Conservation (phyloP, 1,284 basidiomycete genomes). For the Sporisorium scitamineum region DNA sequence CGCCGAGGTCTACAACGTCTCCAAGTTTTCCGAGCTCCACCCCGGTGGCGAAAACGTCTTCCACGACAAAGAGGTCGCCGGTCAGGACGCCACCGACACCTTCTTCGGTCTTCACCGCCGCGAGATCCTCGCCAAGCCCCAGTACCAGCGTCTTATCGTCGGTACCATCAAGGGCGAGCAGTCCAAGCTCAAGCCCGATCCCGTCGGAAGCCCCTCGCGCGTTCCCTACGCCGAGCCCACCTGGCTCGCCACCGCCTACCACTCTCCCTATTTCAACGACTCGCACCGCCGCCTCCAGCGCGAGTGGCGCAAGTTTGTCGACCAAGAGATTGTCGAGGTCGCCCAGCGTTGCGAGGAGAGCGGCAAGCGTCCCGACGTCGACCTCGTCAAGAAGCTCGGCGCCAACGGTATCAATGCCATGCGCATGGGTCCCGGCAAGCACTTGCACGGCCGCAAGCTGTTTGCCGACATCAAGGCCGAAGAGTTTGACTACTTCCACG, state of each 20-base stretch:
- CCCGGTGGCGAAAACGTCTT: conserved; percentile 68
- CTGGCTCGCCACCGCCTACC: conserved; percentile 62
- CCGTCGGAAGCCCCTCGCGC: conserved; percentile 60
- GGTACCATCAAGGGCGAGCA: conserved; percentile 66
- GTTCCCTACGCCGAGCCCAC: conserved; percentile 68
- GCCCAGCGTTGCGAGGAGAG: conserved; percentile 85
- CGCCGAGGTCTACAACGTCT: conserved; percentile 67
- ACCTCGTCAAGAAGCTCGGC: conserved; percentile 71
- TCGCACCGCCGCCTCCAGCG: conserved; percentile 69
- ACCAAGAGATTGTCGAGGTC: conserved; percentile 87
- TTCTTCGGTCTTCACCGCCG: conserved; percentile 69
- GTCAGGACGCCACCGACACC: conserved; percentile 67
- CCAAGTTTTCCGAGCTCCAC: conserved; percentile 67
- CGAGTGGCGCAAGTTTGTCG: conserved; percentile 72
- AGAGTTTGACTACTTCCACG: conserved; percentile 87
- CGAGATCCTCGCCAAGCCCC: conserved; percentile 63
- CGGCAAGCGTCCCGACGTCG: conserved; percentile 74
- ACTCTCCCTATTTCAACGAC: conserved; percentile 70
- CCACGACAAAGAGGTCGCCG: conserved; percentile 65
- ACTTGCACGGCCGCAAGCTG: conserved; percentile 82
- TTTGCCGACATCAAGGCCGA: conserved; percentile 89
- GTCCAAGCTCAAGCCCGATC: conserved; percentile 60
- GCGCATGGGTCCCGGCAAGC: conserved; percentile 78
- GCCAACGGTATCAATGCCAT: conserved; percentile 62
- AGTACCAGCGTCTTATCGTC: conserved; percentile 62